Base-by-base conservation (phyloP, 768 basidiomycete genomes). In the Phanerodontia chrysosporium region DNA sequence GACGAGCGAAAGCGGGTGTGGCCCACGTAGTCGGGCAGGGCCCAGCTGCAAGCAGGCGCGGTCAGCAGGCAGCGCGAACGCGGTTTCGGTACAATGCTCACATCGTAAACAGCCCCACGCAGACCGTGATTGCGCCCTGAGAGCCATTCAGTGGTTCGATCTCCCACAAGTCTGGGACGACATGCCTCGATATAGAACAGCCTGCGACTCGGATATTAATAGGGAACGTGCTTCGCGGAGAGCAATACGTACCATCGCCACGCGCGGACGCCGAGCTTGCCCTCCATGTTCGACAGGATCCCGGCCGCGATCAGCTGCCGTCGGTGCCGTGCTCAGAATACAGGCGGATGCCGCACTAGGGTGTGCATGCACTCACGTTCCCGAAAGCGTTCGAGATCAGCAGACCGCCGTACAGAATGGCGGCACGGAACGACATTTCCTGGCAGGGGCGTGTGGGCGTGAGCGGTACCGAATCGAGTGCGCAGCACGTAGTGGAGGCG, bases 111-210 rank as follows among this genome's bases (percentile, higher is more conserved):
- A 87, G 70, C 1, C 86, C 86, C 49, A 88, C 66, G 49, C 75
- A 66, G 60, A 89, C 81, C 0, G 86, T 90, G 10, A 87, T 77
- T 0, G 81, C 74, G 2, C 89, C 89, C 81, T 89, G 46, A 25
- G 12, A 30, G 25, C 16, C 12, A 48, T 24, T 12, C 48, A 45
- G 42, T 57, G 21, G 45, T 52, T 14, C 32, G 8, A 14, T 35
- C 7, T 35, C 32, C 32, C n/a, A 12, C n/a, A 7, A 45, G 51
- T 2, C 13, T 7, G 21, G 14, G 21, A 29, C 25, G 44, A 32
- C 61, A 57, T 84, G 59, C 89, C 81, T 86, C 88, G 45, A 89
- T 86, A 66, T 79, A 86, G 67, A 90, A 90, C 36, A 89, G 63
- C 87, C 86, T 84, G 59, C 1, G 13, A 14, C 7, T 35, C 8